Evolutionary conservation across 768 basidiomycete genomes (phyloP), one percentile per base, ranked within the genome.

Genomic region (Tephrocybe sp.): DNA sequence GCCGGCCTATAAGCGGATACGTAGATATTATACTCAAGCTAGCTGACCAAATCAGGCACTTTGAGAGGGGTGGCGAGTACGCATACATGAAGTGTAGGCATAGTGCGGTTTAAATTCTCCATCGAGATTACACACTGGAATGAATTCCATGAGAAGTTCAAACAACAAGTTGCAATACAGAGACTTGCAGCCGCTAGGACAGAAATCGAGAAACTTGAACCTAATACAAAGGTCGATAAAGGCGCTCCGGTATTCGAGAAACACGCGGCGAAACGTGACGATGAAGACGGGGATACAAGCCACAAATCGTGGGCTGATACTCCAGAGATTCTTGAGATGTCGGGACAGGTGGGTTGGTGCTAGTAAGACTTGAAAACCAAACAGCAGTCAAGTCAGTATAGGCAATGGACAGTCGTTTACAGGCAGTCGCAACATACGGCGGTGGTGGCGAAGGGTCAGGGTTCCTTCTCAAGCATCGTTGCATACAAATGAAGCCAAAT

Each of bases 231-330:
- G 58, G 50, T 15, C 56, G 65, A 61, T 69, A 77, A 30, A 79
- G 68, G 57, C 76, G 66, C 49, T 79, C 77, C 14, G 78, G 77
- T 54, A 79, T 78, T 11, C 77, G 73, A 34, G 78, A 80, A 43
- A 70, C 58, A 39, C 72, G 71, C 52, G 60, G 21, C 40, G 32
- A 33, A 10, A 44, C 21, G 15, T 20, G 54, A 10, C 49, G 28
- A 18, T 23, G 54, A 28, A 44, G 43, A 33, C 39, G 54, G 48
- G 36, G 30, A 43, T 55, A 33, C 18, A n/a, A 17, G 11, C 23
- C 30, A 40, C 30, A 20, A n/a, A 18, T 54, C n/a, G 39, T 18
- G 17, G 20, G 20, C 39, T 38, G 43, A 39, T 24, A 17, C 30
- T 39, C 45, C 11, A 6, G 38, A 9, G 10, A 12, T 9, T 33